Conservation (phyloP, 2,329 filamentous ascomycete species). For the Leptographium radiaticola region DNA sequence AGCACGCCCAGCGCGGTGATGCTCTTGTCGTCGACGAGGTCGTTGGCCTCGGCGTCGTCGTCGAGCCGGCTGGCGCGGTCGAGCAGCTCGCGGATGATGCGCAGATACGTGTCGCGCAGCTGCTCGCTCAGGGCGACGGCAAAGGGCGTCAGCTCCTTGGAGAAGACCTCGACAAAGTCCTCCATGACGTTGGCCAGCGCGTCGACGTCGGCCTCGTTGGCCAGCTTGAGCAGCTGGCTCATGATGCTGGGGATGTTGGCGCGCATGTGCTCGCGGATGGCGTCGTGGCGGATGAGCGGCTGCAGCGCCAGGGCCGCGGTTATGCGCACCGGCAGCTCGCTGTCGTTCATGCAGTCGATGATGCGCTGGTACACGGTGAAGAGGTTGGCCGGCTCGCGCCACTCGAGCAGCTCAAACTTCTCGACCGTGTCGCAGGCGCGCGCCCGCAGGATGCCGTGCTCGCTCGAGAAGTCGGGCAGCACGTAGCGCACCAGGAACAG, state of each 20-base stretch:
- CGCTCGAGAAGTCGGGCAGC: conserved; percentile 92
- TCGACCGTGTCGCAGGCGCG: conserved; percentile 94
- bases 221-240: conserved; percentile 93
- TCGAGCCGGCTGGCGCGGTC: conserved; percentile 73
- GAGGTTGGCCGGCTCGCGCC: conserved; percentile 91
- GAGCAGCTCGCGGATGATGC: conserved; percentile 82
- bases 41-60: conserved; percentile 68
- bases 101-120: conserved; percentile 85
- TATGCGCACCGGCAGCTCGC: conserved; percentile 84
- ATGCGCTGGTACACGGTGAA: conserved; percentile 95
- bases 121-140: conserved; percentile 94
- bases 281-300: conserved; percentile 87
- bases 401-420: conserved; percentile 95
- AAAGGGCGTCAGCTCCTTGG: conserved; percentile 91
- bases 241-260: conserved; percentile 97
- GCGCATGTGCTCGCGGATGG: conserved; percentile 92
- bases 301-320: conserved; percentile 89
- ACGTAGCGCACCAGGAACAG: conserved; percentile 98
- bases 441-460: conserved; percentile 82
- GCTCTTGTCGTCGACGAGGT: conserved; percentile 95
- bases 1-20: conserved; percentile 93
- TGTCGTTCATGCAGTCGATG: conserved; percentile 89
- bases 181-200: conserved; percentile 98
- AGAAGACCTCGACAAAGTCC: conserved; percentile 97
- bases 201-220: conserved; percentile 96